phyloP scores from a whole-genome alignment of 805 yeast species.

The Yamadazyma phyllophila region DNA sequence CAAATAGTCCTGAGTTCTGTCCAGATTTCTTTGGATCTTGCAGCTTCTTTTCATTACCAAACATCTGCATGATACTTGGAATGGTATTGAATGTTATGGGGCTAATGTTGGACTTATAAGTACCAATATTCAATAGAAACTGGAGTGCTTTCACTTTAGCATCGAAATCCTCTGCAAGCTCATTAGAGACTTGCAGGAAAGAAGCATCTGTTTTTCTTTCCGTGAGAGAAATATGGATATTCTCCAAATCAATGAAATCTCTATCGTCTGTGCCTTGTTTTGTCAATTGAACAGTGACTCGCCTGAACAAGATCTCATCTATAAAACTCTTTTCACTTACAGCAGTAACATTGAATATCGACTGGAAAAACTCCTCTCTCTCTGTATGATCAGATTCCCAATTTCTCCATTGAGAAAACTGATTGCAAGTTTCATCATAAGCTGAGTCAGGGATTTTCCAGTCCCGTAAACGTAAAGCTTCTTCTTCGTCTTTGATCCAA shows the following conservation, averaged over 20 bases:
- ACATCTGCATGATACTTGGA: not conserved
- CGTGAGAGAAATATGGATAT: slow-evolving; percentile 7
- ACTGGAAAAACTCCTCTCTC: slow-evolving; percentile 19
- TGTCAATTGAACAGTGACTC: not conserved
- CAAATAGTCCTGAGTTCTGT: slow-evolving; percentile 7
- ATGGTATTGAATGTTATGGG: slow-evolving; percentile 4
- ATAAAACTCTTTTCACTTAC: slow-evolving; percentile 9
- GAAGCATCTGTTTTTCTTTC: slow-evolving; percentile 7
- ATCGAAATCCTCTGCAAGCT: slow-evolving; percentile 9
- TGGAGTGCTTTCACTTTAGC: slow-evolving; percentile 13
- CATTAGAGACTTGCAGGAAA: slow-evolving; percentile 9
- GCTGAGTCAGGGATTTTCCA: slow-evolving; percentile 55
- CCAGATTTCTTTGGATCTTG: not conserved
- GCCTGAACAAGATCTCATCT: slow-evolving; percentile 7
- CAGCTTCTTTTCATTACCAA: not conserved
- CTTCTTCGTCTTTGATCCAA: slow-evolving; percentile 43
- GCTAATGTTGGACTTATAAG: slow-evolving; percentile 8
- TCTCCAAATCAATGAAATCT: slow-evolving; percentile 19
- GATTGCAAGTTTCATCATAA: slow-evolving; percentile 48
- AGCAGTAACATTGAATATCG: slow-evolving; percentile 9
- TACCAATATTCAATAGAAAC: slow-evolving; percentile 10
- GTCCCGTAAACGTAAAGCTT: slow-evolving; percentile 23
- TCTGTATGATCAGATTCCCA: slow-evolving; percentile 69
- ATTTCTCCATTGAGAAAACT: slow-evolving; percentile 79
- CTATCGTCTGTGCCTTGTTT: not conserved